Evolutionary conservation across 768 basidiomycete genomes (phyloP).

Genomic region (Mycena maculata): DNA sequence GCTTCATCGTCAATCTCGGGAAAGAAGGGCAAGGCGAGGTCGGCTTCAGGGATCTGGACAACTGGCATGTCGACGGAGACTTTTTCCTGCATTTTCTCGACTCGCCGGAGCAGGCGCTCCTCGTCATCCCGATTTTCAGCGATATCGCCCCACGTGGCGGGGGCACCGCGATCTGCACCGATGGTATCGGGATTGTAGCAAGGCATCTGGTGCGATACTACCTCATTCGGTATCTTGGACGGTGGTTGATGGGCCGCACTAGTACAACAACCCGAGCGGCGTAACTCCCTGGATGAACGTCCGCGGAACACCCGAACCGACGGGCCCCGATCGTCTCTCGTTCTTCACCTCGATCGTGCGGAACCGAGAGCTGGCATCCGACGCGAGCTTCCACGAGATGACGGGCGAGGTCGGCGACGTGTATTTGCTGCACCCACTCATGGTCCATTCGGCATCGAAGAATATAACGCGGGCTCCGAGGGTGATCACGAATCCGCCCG

Average conservation of each 20-base stretch:
- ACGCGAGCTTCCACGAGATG: constrained; percentile 62
- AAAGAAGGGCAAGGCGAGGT: constrained; percentile 51
- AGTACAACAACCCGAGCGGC: constrained; percentile 30
- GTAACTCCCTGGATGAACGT: constrained; percentile 35
- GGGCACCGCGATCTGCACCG: constrained; percentile 69
- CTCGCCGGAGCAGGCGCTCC: constrained; percentile 72
- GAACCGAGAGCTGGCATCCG: constrained; percentile 48
- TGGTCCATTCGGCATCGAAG: constrained; percentile 73
- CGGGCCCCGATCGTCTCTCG: constrained; percentile 9
- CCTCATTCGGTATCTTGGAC: not conserved
- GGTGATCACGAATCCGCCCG: constrained; percentile 76
- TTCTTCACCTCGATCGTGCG: constrained; percentile 51
- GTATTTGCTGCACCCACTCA: constrained; percentile 70
- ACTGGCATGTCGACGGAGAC: constrained; percentile 75
- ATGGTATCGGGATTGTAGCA: constrained; percentile 63
- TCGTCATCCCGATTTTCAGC: constrained; percentile 71
- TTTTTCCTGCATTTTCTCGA: constrained; percentile 74
- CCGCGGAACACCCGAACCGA: constrained; percentile 28
- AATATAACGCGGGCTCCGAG: constrained; percentile 67
- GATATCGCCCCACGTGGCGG: constrained; percentile 67
- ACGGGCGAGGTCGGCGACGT: constrained; percentile 74
- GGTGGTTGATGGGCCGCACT: too few relatives aligned
- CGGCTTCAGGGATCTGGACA: constrained; percentile 60
- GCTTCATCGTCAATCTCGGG: constrained; percentile 74
- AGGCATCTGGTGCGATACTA: constrained; percentile 54